Percentiles rank a stretch among this genome's conserved stretches.
These are phyloP conservation scores for Selenicereus undatus DNA, from an alignment of 148 eudicot species.

Conservation along the genomic window DNA sequence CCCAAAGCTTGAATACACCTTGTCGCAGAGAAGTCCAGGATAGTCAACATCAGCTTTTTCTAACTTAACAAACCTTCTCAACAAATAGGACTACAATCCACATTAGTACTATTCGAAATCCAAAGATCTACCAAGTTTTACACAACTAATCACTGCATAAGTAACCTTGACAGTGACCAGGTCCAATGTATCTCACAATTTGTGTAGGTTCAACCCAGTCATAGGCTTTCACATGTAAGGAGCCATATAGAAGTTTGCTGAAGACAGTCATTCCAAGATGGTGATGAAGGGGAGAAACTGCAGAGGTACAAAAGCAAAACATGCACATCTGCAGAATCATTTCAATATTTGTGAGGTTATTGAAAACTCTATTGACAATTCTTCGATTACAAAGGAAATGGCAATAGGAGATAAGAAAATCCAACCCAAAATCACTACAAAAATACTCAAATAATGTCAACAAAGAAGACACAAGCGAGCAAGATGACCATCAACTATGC, in stretches of 20 bases:
- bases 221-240: constrained; percentile 91
- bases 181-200: constrained; percentile 39
- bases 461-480: not conserved
- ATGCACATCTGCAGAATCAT: constrained; percentile 81
- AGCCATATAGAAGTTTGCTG: constrained; percentile 96
- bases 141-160: not conserved
- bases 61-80: not conserved
- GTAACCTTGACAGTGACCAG: constrained; percentile 50
- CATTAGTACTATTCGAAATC: not conserved
- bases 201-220: constrained; percentile 91
- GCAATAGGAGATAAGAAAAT: not conserved
- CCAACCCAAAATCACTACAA: not conserved
- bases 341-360: not conserved
- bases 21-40: not conserved
- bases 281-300: constrained; percentile 92
- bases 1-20: constrained; percentile 52
- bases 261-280: constrained; percentile 97
- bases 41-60: not conserved
- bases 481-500: not conserved
- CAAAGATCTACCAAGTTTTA: not conserved
- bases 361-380: not conserved
- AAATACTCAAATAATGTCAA: not conserved
- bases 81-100: not conserved
- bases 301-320: constrained; percentile 82
- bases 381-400: not conserved